Evolutionary conservation across 2,329 filamentous ascomycete genomes (phyloP).

Genomic region (Albophoma yamanashiensis): DNA sequence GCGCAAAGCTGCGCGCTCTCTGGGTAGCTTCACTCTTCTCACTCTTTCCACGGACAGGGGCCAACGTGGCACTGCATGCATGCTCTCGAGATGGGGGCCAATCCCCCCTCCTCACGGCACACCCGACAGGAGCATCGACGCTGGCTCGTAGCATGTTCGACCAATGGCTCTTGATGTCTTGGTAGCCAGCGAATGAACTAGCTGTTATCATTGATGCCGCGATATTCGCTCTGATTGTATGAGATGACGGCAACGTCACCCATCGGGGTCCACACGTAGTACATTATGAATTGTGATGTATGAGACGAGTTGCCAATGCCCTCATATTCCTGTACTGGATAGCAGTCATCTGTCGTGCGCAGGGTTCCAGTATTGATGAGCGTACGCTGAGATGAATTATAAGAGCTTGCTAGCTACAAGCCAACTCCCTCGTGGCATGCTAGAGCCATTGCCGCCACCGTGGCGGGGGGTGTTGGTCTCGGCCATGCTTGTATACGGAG

Average conservation of each 20-base stretch:
- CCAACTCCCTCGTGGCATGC: not conserved
- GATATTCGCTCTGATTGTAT: not conserved
- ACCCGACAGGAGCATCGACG: not conserved
- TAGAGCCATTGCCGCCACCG: not conserved
- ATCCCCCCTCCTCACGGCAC: not conserved
- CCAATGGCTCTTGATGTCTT: not conserved
- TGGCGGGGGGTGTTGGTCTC: not conserved
- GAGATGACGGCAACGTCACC: not conserved
- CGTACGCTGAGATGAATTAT: not conserved
- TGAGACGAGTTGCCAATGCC: not conserved
- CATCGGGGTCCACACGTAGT: not conserved
- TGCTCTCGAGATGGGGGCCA: not conserved
- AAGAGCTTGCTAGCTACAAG: not conserved
- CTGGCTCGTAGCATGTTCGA: not conserved
- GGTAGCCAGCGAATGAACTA: no score
- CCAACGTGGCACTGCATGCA: slow-evolving; percentile 8
- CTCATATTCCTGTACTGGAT: not conserved
- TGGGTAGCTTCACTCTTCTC: no score
- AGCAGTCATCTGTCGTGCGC: not conserved
- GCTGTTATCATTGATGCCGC: not conserved
- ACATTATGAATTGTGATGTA: not conserved
- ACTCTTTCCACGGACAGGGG: not conserved
- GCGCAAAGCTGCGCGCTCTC: not conserved
- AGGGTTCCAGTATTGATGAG: not conserved
- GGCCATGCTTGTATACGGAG: no score